Conservation (phyloP, 108 stramenopile genomes). For the Nannochloropsis oceanica region DNA sequence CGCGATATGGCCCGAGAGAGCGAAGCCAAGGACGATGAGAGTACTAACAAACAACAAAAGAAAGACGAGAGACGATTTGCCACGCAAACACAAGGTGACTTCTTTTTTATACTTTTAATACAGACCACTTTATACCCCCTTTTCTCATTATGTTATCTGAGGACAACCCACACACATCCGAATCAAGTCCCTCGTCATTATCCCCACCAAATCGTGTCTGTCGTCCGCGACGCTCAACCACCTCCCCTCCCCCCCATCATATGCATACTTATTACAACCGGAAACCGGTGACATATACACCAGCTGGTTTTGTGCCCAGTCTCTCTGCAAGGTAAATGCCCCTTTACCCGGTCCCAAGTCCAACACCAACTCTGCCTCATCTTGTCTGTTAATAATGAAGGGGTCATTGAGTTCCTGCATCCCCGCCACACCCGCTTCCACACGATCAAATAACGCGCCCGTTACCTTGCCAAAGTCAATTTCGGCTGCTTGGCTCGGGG, state of each 20-base stretch:
- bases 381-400: not conserved
- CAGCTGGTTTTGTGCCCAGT: not conserved
- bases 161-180: not conserved
- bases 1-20: no score
- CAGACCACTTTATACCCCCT: not conserved
- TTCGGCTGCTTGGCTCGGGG: not conserved
- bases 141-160: not conserved
- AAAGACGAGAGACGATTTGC: no score
- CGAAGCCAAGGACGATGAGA: no score
- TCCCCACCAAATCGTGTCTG: not conserved
- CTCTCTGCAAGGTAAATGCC: not conserved
- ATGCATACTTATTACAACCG: not conserved
- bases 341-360: not conserved
- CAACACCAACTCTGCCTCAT: not conserved
- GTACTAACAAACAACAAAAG: no score
- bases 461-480: not conserved
- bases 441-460: not conserved
- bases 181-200: not conserved
- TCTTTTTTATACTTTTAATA: no score
- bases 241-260: not conserved
- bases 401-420: not conserved
- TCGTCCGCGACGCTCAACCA: not conserved
- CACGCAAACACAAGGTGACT: no score
- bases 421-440: not conserved
- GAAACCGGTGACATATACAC: not conserved